phyloP scores from a whole-genome alignment of 1,284 basidiomycete genomes.

The Agaricales sp. region DNA sequence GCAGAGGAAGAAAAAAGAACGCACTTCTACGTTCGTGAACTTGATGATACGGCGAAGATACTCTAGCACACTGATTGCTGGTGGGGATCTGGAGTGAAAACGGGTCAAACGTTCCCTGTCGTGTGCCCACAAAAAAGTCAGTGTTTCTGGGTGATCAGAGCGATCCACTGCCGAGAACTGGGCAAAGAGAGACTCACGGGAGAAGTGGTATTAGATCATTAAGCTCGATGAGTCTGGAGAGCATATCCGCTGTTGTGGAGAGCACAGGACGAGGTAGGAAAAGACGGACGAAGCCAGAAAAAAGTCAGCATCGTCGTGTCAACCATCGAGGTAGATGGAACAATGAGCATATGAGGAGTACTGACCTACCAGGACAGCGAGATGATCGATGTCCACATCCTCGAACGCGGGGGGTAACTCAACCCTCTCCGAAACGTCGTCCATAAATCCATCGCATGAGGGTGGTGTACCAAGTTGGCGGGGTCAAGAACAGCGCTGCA shows the following conservation, averaged over 20 bases:
- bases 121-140: constrained; percentile 9
- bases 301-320: constrained; percentile 1
- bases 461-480: too few species aligned
- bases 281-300: constrained; percentile 7
- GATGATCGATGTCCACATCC: constrained; percentile 68
- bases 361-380: constrained; percentile 79
- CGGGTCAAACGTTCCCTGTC: constrained; percentile 75
- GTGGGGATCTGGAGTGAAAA: constrained; percentile 87
- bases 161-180: constrained; percentile 7
- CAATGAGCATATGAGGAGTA: constrained; percentile 10
- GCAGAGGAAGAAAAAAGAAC: constrained; percentile 13
- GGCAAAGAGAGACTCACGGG: constrained; percentile 41
- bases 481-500: too few species aligned
- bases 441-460: constrained; percentile 75
- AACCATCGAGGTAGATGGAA: too few species aligned
- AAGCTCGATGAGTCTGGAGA: constrained; percentile 82
- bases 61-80: constrained; percentile 77
- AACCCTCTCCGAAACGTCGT: constrained; percentile 52
- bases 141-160: constrained; percentile 12
- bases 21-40: constrained; percentile 88
- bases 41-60: constrained; percentile 86
- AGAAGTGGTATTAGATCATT: constrained; percentile 87
- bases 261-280: constrained; percentile 1
- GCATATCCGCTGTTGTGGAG: constrained; percentile 71
- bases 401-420: constrained; percentile 66